Base-by-base conservation (phyloP, 768 basidiomycete genomes). In the Tremella mesenterica region DNA sequence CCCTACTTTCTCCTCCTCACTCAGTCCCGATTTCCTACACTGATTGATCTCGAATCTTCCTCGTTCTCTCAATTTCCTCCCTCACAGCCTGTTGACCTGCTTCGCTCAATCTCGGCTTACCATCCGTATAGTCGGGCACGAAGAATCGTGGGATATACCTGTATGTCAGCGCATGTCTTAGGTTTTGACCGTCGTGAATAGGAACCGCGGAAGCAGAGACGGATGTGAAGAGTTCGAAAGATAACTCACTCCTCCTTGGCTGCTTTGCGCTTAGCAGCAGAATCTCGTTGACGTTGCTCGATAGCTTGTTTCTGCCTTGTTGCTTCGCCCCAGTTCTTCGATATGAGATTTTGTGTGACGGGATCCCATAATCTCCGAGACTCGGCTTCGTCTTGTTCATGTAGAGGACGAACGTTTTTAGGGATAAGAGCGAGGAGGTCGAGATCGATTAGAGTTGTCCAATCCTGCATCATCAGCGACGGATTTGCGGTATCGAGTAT, bases 211-310 rank as follows among this genome's bases (percentile, higher is more conserved):
- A n/a, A 20, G 8, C 18, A 9, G 28, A 23, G 30, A 51, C 18
- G 25, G 26, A n/a, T 31, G 27, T 18, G 14, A 8, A 27, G 16
- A 9, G n/a, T 20, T 16, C 6, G 13, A 9, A 28, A 4, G n/a
- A 29, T 10, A 13, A 85, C 88, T 77, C 65, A 93, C 88, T 81
- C 79, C 27, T 81, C 72, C 16, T 85, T 87, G 53, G 81, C 85
- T 71, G 79, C 80, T 78, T 88, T 92, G 74, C 89, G 78, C 71
- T 89, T 87, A 10, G 84, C 85, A 5, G 90, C 87, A 28, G 83
- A 80, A 55, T 96, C 91, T 47, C 95, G 77, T 77, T 97, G 95
- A 29, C 50, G 54, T 79, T 97, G 93, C 75, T 99, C 95, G 52
- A 99, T 93, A 4, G 74, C 73, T 48, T 90, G 81, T 78, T 99